Evolutionary conservation across 2,329 filamentous ascomycete genomes (phyloP), one percentile per base, ranked within the genome.

Genomic region (Diaporthe sp.): DNA sequence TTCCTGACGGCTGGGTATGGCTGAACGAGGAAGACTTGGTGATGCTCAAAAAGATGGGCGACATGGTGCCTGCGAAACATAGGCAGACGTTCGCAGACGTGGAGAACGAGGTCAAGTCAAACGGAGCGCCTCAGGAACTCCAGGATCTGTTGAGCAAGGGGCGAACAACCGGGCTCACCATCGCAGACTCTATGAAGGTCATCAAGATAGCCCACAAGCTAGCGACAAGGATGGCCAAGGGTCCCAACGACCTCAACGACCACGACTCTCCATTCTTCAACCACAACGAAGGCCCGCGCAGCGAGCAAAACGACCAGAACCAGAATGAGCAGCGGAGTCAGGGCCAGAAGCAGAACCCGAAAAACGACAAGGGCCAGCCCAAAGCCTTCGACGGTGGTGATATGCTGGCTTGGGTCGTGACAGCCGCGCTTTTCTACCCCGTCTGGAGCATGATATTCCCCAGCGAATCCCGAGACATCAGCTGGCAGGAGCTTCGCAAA

Each of bases 401-500:
- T 76, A 86, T 96, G 74, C 89, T 95, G 37, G 81, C 81, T 37
- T 85, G 85, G 73, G 80, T 79, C 31, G 62, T 87, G 25, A 84
- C 86, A 10, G 88, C 86, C 78, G 86, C 86, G 58, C 79, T 89
- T 10, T 86, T 87, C 74, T 84, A 82, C 71, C 85, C 86, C 5
- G 77, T 87, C 72, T 83, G 86, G 69, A 82, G 83, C 71, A 85
- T 85, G 77, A 78, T 87, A 37, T 85, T 87, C 77, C 84, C 85
- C 31, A 79, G 81, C 68, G 86, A 88, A 78, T 82, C 82, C 15
- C 82, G 92, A 81, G 96, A 99, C 82, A 98, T 99, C 75, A 98
- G 97, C 73, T 99, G 95, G 95, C 96, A 99, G 85, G 97, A 99
- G 86, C 95, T 99, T 86, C 90, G 94, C 77, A 96, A 92, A 79